Evolutionary conservation across 306 rosid species (phyloP).

Genomic region (Cyclanthera cordifolia): DNA sequence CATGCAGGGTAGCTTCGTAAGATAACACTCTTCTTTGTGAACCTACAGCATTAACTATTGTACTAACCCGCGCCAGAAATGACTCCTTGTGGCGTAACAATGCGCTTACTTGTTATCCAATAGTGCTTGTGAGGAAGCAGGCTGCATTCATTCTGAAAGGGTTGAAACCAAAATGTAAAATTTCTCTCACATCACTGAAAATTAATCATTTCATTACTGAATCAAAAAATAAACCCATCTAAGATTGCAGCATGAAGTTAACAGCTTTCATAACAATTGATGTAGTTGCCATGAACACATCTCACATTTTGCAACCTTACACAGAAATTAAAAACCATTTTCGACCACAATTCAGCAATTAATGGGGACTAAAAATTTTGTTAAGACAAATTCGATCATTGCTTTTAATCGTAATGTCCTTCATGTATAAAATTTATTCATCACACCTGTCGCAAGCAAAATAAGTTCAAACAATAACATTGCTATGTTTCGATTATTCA

Average conservation of each 20-base stretch:
- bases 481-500: neutral
- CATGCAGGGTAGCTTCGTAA: neutral
- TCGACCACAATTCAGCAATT: neutral
- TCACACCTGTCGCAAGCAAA: neutral
- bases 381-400: neutral
- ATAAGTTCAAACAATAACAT: neutral
- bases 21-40: neutral
- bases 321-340: neutral
- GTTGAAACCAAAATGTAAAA: slow-evolving; percentile 17
- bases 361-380: neutral
- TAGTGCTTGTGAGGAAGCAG: slow-evolving; percentile 51
- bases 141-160: slow-evolving; percentile 35
- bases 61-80: slow-evolving; percentile 72
- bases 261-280: neutral
- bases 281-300: neutral
- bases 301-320: neutral
- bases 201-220: neutral
- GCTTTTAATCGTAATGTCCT: neutral
- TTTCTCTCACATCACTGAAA: neutral
- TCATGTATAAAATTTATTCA: neutral
- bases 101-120: slow-evolving; percentile 82
- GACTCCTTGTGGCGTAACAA: slow-evolving; percentile 68
- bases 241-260: neutral
- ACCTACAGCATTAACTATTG: neutral
- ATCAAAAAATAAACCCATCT: neutral